These are phyloP conservation scores for Arctium minus DNA, from an alignment of 129 eudicot species.

Conservation along the genomic window DNA sequence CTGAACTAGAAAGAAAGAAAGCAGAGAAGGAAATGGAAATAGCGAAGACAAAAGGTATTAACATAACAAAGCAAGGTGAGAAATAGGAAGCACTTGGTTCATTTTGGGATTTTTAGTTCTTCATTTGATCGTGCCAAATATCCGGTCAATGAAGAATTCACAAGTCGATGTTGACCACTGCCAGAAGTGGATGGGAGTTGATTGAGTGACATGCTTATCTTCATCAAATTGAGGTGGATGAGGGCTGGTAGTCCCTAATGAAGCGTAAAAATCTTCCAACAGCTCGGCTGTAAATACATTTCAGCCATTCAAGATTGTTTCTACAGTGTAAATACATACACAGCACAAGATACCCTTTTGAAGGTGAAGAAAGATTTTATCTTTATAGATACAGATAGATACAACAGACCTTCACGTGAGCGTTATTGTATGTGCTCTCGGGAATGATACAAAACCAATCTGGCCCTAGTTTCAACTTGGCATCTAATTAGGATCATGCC, in stretches of 20 bases:
- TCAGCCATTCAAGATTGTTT: neutral
- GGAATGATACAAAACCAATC: neutral
- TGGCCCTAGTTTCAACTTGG: neutral
- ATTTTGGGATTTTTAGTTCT: neutral
- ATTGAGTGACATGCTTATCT: neutral
- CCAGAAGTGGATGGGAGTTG: neutral
- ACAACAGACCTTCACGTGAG: neutral
- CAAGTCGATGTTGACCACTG: neutral
- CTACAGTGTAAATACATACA: neutral
- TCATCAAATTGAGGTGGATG: neutral
- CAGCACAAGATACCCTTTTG: neutral
- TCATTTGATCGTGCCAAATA: no score
- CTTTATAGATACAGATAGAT: neutral
- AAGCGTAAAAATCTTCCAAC: neutral
- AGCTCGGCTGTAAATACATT: neutral
- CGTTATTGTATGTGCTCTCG: neutral
- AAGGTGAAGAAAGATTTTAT: neutral
- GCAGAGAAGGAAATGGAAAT: conserved; percentile 85
- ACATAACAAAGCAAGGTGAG: conserved; percentile 43
- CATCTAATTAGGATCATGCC: neutral
- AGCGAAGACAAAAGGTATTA: conserved; percentile 67
- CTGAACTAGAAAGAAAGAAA: conserved; percentile 87
- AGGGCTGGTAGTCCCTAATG: neutral
- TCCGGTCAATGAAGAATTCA: neutral
- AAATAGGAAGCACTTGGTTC: conserved; percentile 22